Conservation (phyloP, 2,329 filamentous ascomycete species). For the Colletotrichum cereale region DNA sequence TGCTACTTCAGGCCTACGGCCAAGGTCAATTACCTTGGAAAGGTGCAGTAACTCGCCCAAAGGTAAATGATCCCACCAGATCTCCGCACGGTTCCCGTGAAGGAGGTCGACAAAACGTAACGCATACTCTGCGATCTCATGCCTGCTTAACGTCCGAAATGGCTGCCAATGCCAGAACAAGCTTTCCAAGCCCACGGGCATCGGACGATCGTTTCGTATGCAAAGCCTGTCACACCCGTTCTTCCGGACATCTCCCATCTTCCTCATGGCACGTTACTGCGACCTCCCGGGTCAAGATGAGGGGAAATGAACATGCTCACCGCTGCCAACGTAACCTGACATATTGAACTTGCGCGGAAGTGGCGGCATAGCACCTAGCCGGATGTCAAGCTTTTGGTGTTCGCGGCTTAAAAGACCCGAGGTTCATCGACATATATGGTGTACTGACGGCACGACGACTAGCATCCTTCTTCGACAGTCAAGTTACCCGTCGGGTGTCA, state of each 20-base stretch:
- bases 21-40: not conserved
- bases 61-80: not conserved
- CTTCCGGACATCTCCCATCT: conserved; percentile 21
- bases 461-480: not conserved
- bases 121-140: not conserved
- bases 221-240: conserved; percentile 30
- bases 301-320: not conserved
- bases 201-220: conserved; percentile 40
- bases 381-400: not conserved
- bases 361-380: not conserved
- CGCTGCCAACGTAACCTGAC: not conserved
- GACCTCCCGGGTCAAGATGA: not conserved
- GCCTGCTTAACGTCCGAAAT: not conserved
- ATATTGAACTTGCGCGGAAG: not conserved
- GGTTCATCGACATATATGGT: not conserved
- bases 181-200: conserved; percentile 4
- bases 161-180: conserved; percentile 10
- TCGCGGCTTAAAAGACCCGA: not conserved
- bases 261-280: not conserved
- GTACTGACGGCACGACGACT: not conserved
- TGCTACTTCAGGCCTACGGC: not conserved
- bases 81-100: conserved; percentile 27
- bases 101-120: conserved; percentile 3
- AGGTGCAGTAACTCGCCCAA: not conserved
- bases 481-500: not conserved